Evolutionary conservation across 2,329 filamentous ascomycete genomes (phyloP).

Genomic region (Colletotrichum somersetense): DNA sequence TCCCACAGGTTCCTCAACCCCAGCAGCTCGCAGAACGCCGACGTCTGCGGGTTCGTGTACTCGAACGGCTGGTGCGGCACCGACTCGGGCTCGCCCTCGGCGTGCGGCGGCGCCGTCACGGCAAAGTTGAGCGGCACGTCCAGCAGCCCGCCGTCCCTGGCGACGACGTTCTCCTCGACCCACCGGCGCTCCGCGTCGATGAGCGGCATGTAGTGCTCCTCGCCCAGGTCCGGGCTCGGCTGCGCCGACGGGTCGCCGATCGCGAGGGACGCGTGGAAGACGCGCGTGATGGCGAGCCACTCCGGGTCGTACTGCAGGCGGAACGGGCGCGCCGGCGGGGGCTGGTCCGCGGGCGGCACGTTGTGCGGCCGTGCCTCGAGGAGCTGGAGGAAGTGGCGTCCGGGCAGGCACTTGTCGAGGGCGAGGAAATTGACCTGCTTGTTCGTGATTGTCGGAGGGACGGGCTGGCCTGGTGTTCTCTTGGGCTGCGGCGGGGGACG

Average conservation of each 20-base stretch:
- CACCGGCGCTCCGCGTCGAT: constrained; percentile 81
- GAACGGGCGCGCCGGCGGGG: constrained; percentile 60
- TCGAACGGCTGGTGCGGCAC: constrained; percentile 77
- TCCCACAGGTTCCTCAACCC: constrained; percentile 82
- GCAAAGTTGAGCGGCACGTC: constrained; percentile 83
- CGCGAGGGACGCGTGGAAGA: constrained; percentile 75
- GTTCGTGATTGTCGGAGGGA: constrained; percentile 81
- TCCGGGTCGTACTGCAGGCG: constrained; percentile 87
- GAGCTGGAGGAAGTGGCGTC: constrained; percentile 86
- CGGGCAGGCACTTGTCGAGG: constrained; percentile 89
- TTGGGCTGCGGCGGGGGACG: constrained; percentile 53
- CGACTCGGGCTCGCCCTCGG: constrained; percentile 66
- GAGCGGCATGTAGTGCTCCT: constrained; percentile 74
- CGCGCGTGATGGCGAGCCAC: constrained; percentile 93
- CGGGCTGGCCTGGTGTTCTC: constrained; percentile 68
- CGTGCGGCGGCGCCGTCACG: constrained; percentile 79
- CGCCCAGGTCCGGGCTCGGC: constrained; percentile 72
- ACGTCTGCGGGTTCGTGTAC: constrained; percentile 89
- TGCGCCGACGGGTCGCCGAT: constrained; percentile 71
- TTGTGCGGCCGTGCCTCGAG: constrained; percentile 67
- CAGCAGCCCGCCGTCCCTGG: constrained; percentile 74
- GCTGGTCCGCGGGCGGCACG: constrained; percentile 22
- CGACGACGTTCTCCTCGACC: constrained; percentile 82
- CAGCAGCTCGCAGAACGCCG: constrained; percentile 82
- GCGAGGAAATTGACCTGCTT: constrained; percentile 86